Evolutionary conservation across 2,329 filamentous ascomycete genomes (phyloP), one percentile per base, ranked within the genome.

Genomic region (Paecilomyces fulvus): DNA sequence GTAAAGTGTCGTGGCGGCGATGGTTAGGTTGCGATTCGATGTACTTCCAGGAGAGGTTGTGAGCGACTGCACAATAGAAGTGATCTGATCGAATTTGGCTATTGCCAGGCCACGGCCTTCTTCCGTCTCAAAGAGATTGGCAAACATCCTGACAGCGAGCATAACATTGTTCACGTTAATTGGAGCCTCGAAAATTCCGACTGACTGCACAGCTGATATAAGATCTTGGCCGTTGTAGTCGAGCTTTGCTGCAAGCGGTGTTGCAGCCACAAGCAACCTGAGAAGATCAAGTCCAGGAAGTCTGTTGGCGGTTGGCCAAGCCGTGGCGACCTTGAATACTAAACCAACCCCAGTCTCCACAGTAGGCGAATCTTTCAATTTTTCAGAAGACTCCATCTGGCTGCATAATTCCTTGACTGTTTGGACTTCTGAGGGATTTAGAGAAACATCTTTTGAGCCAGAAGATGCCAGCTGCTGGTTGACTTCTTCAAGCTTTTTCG

Each of bases 201-300:
- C 83, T 49, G 69, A 70, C 31, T 85, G 78, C 6, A 96, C 74
- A 1, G 77, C 73, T 7, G 81, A 75, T 3, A 88, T 70, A n/a
- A 92, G 75, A 33, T 83, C 85, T 30, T 79, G 75, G 2, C 70
- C 70, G 12, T 76, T 73, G 0, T 79, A 73, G 53, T 83, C 79
- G 52, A 83, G 82, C 7, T 81, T 79, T 1, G 89, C 87, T n/a
- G 85, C 82, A 1, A 81, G 74, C 0, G 89, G 83, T 7, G 80
- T 81, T 4, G 83, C 84, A 0, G 85, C 84, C 1, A 89, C 87
- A 28, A 94, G 79, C 52, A 95, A 85, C n/a, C 94, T 89, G 4
- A 97, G 80, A 1, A 97, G 78, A 70, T 97, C 94, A 0, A 99
- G 81, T 11, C 86, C 89, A 0, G 94, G 89, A 0, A 99, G 80